Evolutionary conservation across 2,329 filamentous ascomycete species (phyloP), one percentile per base, ranked within the genome.

Genomic region (Hymenoscyphus infarciens): DNA sequence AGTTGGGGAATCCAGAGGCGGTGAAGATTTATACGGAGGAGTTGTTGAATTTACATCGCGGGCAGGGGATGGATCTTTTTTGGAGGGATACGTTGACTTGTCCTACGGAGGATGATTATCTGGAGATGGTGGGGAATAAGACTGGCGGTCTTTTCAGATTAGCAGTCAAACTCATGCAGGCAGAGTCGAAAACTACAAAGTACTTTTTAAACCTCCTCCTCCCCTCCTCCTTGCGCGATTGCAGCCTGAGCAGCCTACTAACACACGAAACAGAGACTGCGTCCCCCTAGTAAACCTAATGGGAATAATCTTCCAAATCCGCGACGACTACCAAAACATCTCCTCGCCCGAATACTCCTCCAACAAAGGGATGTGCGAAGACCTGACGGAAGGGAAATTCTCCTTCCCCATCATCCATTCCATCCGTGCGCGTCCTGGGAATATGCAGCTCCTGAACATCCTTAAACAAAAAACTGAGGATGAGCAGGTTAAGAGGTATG

Each of bases 361-460:
- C 67, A 94, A 96, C 76, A 98, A 98, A 79, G 95, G 94, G 57
- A 84, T 97, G 69, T 96, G 91, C 76, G 94, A 98, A 79, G 95
- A 98, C 77, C 79, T 98, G 70, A 97, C 92, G 0, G 95, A 98
- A 79, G 94, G 94, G 67, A 98, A 98, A 81, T 97, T 97, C 79
- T 94, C 89, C 29, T 97, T 97, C 75, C 92, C 93, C 49, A 88
- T 98, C 71, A 97, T 98, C 71, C 94, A 98, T 78, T 89, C 90
- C 75, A 96, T 98, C 69, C 90, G 91, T 64, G 80, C 88, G 64
- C 85, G 92, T 73, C 90, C 85, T 19, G 77, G 79, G 33, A 90
- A 92, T 73, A 81, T 90, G 69, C 88, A 96, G 72, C 83, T 99
- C 61, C 84, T 97, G 75, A 97, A 95, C 73, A 97, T 98, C 61